Evolutionary conservation across 108 stramenopile genomes (phyloP), one percentile per base, ranked within the genome.

Genomic region (Fragilariopsis cylindrus): DNA sequence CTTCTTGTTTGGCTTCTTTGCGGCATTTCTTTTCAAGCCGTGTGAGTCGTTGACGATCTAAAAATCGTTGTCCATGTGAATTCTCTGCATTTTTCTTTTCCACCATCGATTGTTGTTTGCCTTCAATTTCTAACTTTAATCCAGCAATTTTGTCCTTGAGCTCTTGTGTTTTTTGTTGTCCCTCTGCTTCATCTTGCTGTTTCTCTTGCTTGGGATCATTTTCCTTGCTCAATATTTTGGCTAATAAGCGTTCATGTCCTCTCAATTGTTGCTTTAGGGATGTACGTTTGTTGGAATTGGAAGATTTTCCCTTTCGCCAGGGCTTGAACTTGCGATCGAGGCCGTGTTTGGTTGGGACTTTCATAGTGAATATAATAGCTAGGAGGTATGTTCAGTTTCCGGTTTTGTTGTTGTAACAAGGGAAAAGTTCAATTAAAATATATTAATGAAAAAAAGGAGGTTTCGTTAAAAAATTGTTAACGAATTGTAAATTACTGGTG

Each of bases 11-110:
- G 54, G 66, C 70, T 3, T 60, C 65, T 57, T 87, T 84, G n/a
- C 73, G 77, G 4, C 74, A 44, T 19, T 80, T 71, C 63, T 85
- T 84, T 80, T 90, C 87, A 19, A 88, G 68, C 7, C 92, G 76
- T 8, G 81, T 81, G 45, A 93, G 58, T 54, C 88, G 85, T 76
- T 96, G 95, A 13, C 90, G 87, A 57, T 96, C 95, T 69, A 92
- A 79, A 80, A 96, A 96, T 41, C 89, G 88, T 30, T 82, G 82
- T 43, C 87, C 84, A 76, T 96, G 95, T 64, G 91, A 90, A 74
- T 88, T 88, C 47, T 81, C 76, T 55, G 83, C 82, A 62, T 90
- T 81, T 65, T 89, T 83, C 65, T 82, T 85, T 76, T 91, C 91
- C 53, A 50, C 68, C 40, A 76, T 71, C 13, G 76, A 69, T 40